Evolutionary conservation across 176 grass and related monocot species (phyloP).

Genomic region (Triticum monococcum): DNA sequence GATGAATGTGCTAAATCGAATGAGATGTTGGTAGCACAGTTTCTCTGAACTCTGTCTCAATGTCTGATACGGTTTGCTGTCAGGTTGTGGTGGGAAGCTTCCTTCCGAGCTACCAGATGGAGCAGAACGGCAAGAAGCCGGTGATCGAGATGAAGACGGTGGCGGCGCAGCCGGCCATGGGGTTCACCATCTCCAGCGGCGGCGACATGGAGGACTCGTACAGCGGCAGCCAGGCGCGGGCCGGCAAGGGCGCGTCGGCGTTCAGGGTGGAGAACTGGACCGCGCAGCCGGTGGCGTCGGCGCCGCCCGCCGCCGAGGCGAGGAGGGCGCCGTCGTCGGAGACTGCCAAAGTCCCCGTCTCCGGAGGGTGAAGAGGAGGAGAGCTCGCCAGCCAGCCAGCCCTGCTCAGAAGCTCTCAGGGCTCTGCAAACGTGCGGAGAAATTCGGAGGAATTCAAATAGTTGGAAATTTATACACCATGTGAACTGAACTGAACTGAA

Average conservation of each 20-base stretch:
- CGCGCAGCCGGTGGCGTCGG: background rate
- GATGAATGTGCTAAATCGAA: background rate
- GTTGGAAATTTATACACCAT: background rate
- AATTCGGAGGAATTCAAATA: background rate
- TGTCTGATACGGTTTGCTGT: background rate
- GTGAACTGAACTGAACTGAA: background rate
- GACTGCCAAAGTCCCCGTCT: conserved; percentile 34
- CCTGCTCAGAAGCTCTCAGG: background rate
- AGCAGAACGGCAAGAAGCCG: conserved; percentile 74
- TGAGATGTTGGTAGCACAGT: background rate
- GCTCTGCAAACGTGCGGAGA: background rate
- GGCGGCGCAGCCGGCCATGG: conserved; percentile 30
- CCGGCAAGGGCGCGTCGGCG: conserved; percentile 30
- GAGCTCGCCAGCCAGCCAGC: background rate
- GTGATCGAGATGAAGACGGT: conserved; percentile 51
- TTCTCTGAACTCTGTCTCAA: background rate
- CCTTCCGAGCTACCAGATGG: conserved; percentile 73
- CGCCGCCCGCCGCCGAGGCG: background rate
- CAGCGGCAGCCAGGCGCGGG: conserved; percentile 36
- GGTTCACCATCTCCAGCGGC: conserved; percentile 63
- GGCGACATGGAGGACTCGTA: conserved; percentile 56
- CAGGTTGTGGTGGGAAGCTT: conserved; percentile 98
- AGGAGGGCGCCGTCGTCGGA: conserved; percentile 31
- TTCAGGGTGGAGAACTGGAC: conserved; percentile 82
- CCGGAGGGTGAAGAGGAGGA: conserved; percentile 32